phyloP scores from a whole-genome alignment of 129 eudicot genomes.

The Rutidosis leptorrhynchoides region DNA sequence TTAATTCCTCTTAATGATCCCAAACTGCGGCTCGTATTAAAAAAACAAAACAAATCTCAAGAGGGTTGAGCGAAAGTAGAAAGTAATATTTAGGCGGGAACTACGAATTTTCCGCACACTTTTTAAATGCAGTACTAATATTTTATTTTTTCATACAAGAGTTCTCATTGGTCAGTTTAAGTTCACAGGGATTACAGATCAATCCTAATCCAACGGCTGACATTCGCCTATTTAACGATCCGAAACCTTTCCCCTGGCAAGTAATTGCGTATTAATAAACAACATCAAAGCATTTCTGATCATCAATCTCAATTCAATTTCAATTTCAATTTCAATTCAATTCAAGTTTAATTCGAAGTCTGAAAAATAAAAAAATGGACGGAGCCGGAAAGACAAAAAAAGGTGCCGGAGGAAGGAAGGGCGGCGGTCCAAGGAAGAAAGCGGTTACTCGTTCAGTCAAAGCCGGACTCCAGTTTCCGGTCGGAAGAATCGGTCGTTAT shows the following conservation, averaged over 20 bases:
- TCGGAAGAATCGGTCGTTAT: slow-evolving; percentile 66
- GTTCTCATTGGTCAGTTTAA: slow-evolving; percentile 34
- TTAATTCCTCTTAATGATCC: too few species aligned
- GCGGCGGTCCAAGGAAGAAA: slow-evolving; percentile 61
- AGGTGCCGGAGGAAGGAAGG: slow-evolving; percentile 63
- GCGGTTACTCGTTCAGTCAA: slow-evolving; percentile 51
- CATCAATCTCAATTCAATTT: not conserved
- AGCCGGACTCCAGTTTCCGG: slow-evolving; percentile 75
- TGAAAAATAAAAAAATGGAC: slow-evolving; percentile 44
- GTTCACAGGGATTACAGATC: slow-evolving; percentile 37
- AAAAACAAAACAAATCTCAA: too few species aligned
- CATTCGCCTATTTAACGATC: not conserved
- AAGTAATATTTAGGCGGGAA: slow-evolving; percentile 14
- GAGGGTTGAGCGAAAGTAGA: not conserved
- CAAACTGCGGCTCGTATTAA: too few species aligned
- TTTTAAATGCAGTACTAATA: not conserved
- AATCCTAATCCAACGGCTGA: slow-evolving; percentile 26
- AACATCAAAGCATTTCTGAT: not conserved
- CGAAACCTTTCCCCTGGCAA: not conserved
- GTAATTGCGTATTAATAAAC: not conserved
- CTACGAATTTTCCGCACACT: not conserved
- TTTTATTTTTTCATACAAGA: not conserved
- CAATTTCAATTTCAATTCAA: not conserved
- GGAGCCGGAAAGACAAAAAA: slow-evolving; percentile 42
- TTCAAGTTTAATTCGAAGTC: too few species aligned